These are phyloP conservation scores for Neostapfia colusana DNA, from an alignment of 176 grass and related monocot genomes.

Conservation along the genomic window DNA sequence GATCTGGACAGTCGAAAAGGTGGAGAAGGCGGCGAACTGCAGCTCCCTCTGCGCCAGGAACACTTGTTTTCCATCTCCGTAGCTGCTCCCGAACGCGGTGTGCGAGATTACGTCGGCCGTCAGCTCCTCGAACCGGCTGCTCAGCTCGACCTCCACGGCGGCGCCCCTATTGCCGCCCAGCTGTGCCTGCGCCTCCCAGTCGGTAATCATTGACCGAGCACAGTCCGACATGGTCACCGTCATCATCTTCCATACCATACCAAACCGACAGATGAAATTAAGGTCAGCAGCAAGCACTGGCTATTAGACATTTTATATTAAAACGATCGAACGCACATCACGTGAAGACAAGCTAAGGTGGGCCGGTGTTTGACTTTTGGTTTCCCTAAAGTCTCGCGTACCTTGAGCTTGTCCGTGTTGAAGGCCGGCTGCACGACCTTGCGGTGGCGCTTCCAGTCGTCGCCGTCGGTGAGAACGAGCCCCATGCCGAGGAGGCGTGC, in stretches of 20 bases:
- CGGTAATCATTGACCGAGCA: conserved; percentile 44
- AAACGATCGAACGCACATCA: background rate
- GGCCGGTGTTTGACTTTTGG: background rate
- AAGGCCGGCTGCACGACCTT: conserved; percentile 65
- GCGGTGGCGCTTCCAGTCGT: conserved; percentile 60
- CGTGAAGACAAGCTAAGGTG: background rate
- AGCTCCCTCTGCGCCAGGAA: conserved; percentile 48
- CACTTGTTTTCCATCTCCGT: conserved; percentile 39
- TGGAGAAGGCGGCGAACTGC: conserved; percentile 25
- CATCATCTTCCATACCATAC: conserved; percentile 40
- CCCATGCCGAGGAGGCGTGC: conserved; percentile 50
- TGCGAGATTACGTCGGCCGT: conserved; percentile 54
- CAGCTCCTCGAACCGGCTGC: conserved; percentile 53
- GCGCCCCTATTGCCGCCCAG: background rate
- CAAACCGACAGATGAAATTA: background rate
- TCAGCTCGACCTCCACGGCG: conserved; percentile 38
- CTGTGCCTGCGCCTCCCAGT: conserved; percentile 43
- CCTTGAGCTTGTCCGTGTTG: conserved; percentile 71
- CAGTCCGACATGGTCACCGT: conserved; percentile 45
- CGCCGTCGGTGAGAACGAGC: conserved; percentile 38
- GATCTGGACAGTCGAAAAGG: background rate
- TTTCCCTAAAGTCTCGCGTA: background rate
- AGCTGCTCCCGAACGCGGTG: conserved; percentile 61
- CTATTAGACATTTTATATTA: background rate
- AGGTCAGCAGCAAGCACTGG: background rate